phyloP scores from a whole-genome alignment of 1,284 basidiomycete species.

The Inonotus hispidus region DNA sequence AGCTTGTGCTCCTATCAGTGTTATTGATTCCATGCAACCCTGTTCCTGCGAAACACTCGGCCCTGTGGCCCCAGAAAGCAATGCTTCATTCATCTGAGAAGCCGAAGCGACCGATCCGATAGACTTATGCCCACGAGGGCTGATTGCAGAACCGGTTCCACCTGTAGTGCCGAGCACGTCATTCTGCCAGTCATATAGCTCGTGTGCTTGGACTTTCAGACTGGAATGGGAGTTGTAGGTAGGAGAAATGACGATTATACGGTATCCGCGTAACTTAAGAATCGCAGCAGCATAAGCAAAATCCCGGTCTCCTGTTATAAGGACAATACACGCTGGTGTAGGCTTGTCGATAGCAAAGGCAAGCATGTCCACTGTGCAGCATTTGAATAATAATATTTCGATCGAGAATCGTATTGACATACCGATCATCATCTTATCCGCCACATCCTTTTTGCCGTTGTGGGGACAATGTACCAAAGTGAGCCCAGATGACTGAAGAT shows the following conservation, averaged over 20 bases:
- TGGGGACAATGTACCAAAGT: constrained; percentile 41
- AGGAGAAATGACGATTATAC: constrained; percentile 42
- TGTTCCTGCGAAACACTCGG: no score
- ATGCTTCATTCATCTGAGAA: neutral
- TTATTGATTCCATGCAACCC: neutral
- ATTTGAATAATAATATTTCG: neutral
- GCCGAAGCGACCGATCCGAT: neutral
- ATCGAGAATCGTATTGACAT: neutral
- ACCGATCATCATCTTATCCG: constrained; percentile 36
- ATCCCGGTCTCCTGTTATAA: constrained; percentile 55
- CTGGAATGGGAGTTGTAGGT: constrained; percentile 27
- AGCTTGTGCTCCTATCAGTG: neutral
- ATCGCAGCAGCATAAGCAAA: constrained; percentile 55
- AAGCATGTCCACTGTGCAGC: constrained; percentile 51
- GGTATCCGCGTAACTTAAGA: constrained; percentile 44
- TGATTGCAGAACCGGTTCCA: neutral
- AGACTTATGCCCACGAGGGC: neutral
- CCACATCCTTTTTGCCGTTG: constrained; percentile 37
- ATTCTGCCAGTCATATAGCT: constrained; percentile 14
- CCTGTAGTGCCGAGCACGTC: neutral
- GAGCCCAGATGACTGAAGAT: constrained; percentile 36
- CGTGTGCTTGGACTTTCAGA: constrained; percentile 8
- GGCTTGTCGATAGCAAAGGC: constrained; percentile 53
- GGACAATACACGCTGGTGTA: constrained; percentile 43
- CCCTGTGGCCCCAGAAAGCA: neutral